Base-by-base conservation (phyloP, 495 filamentous ascomycete genomes). In the Aspergillus campestris region DNA sequence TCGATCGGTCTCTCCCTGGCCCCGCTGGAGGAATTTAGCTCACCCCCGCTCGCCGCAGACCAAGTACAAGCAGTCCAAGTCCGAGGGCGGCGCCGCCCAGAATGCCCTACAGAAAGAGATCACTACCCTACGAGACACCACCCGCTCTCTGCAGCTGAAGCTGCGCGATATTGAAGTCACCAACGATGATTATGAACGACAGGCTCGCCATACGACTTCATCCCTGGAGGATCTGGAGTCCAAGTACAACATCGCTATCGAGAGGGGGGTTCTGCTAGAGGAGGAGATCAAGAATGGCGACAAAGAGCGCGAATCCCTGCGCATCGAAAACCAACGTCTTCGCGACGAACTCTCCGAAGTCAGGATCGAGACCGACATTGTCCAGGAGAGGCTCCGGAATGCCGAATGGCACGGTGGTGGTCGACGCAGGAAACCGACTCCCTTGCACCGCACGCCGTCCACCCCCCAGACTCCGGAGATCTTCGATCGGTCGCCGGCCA, bases 171-270 rank as follows among this genome's bases (percentile, higher is more conserved):
- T 92, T 48, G 92, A 98, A 63, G 94, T 98, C 31, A 85, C 86
- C 51, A 98, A 98, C 65, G 92, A 98, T 74, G 92, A 98, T 61
- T 95, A 89, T 60, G 92, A 98, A 66, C 82, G 90, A 46, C 89
- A 97, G 66, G 89, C 91, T 47, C 81, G 92, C 47, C 88, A 95
- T 56, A 95, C 88, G 12, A 86, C 84, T 12, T 95, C 91, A 36
- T 96, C 91, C 45, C 77, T 96, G 51, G 94, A 98, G 70, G 92
- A 97, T 60, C 68, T 98, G 60, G 92, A 97, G 65, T 91, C 86
- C 43, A 98, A 97, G 61, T 95, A 89, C 65, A 96, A 95, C 61
- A 76, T 91, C 12, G 81, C 89, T 3, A 94, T 97, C 50, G 92
- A 98, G 66, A 74, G 92, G 44, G 79, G 73, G 11, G 92, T 98